Base-by-base conservation (phyloP, 139 green algal genomes). In the Chlorokybus atmophyticus region DNA sequence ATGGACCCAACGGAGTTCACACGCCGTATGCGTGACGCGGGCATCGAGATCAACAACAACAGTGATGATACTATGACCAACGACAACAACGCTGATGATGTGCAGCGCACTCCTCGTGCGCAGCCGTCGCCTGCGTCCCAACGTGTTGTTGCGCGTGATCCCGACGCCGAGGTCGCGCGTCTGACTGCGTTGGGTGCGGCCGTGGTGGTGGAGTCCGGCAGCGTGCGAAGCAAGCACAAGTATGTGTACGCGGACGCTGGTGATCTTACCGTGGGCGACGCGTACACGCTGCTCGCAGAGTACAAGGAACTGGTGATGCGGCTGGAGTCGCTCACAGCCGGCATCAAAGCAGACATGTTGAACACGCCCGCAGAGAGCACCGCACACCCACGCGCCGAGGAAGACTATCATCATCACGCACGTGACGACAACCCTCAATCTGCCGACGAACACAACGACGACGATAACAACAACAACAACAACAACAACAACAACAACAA, bases 261-360 rank as follows among this genome's bases (percentile, higher is more conserved):
- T 8, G 58, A 76, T 29, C 62, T 94, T 19, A 78, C 62, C 1
- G 30, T 94, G 40, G 52, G 55, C 0, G 81, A 94, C n/a, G 82
- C 93, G 25, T 29, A 53, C 0, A 28, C 55, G 27, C 68, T 94
- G 59, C 68, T 94, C 35, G 29, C 40, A 14, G 56, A 61, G 4
- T 92, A 94, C 75, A 93, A 93, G 73, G 82, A 90, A 70, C 67
- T 86, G 19, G 82, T 75, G 29, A 73, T 90, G 52, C 71, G 68
- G 30, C 77, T 84, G 54, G 79, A 84, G 71, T 60, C 70, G 19
- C 53, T 87, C 29, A 41, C 68, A 24, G 39, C 58, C 50, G 75
- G 57, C 19, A 4, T 68, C 10, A 23, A 63, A n/a, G n/a, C n/a
- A n/a, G n/a, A n/a, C n/a, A n/a, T n/a, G n/a, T n/a, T n/a, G n/a